Base-by-base conservation (phyloP, 768 basidiomycete species). In the Leccinum truebloodii region DNA sequence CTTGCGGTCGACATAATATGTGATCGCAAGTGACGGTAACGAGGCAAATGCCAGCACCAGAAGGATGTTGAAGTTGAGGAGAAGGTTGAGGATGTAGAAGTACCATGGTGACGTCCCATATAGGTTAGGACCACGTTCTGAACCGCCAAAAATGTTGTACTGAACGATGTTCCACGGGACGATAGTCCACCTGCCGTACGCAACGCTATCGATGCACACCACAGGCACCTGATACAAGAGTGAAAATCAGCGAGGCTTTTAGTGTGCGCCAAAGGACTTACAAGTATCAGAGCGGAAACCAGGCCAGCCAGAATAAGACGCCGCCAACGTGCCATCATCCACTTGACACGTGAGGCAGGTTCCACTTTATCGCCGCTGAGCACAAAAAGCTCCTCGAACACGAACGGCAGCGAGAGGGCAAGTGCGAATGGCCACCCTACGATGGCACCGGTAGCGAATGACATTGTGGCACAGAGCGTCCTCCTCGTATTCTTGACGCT, bases 391-490 rank as follows among this genome's bases (percentile, higher is more conserved):
- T 98, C 94, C 72, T 98, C 97, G 51, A 92, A 73, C 13, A 95
- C 85, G 66, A 96, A 95, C 1, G 97, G 97, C 14, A 97, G 76
- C 0, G 92, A 86, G 7, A 98, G 80, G 1, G 92, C 87, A 18
- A 94, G 80, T n/a, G 92, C 81, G 72, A 99, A 99, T 6, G 97
- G 97, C 97, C 97, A 99, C 6, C 96, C 97, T 35, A 98, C 83
- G 54, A 98, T 84, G 2, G 87, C 92, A 6, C 93, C 95, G 6
- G 86, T 71, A 2, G 92, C 93, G 70, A 94, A 92, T 52, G 81
- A 75, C 51, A 89, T 60, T 0, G 91, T 91, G 0, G 90, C 86
- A 8, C 80, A 75, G 28, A 89, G 72, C 10, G 89, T 87, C 35
- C 89, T 81, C 51, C 77, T 78, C 61, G 77, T 70, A 68, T 88